A percentile compares a stretch with the other conserved stretches of the same genome.
Evolutionary conservation across 2,329 filamentous ascomycete genomes (phyloP).

Genomic region (Fusarium newnesense): DNA sequence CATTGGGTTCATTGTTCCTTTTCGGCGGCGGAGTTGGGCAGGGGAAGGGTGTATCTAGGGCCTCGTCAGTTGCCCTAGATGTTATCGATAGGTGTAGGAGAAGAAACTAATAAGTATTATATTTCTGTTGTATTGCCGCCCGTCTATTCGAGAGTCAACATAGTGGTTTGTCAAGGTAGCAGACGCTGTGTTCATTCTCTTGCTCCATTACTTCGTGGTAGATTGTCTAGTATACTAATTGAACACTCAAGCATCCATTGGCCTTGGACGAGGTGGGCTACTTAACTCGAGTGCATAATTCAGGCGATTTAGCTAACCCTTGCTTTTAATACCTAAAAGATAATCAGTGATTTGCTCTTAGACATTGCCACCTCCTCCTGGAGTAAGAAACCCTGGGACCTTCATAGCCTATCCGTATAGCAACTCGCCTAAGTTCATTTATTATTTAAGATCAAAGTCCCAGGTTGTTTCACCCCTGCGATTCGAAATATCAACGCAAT

Average conservation of each 20-base stretch:
- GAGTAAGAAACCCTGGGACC: background rate
- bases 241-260: background rate
- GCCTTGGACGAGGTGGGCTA: too few relatives aligned
- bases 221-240: background rate
- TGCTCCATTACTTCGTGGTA: background rate
- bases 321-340: background rate
- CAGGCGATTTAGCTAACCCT: background rate
- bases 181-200: background rate
- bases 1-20: background rate
- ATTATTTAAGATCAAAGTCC: too few relatives aligned
- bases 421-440: too few relatives aligned
- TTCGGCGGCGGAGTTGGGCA: background rate
- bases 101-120: background rate
- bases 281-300: background rate
- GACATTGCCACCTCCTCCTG: too few relatives aligned
- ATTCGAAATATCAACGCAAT: background rate
- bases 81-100: background rate
- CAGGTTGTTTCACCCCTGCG: too few relatives aligned
- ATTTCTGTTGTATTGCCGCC: background rate
- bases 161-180: too few relatives aligned
- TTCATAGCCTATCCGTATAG: too few relatives aligned
- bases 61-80: background rate
- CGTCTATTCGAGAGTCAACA: background rate
- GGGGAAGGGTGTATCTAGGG: background rate
- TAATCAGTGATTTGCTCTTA: rapidly evolving